Evolutionary conservation across 2,329 filamentous ascomycete genomes (phyloP).

Genomic region (Gaeumannomyces sp.): DNA sequence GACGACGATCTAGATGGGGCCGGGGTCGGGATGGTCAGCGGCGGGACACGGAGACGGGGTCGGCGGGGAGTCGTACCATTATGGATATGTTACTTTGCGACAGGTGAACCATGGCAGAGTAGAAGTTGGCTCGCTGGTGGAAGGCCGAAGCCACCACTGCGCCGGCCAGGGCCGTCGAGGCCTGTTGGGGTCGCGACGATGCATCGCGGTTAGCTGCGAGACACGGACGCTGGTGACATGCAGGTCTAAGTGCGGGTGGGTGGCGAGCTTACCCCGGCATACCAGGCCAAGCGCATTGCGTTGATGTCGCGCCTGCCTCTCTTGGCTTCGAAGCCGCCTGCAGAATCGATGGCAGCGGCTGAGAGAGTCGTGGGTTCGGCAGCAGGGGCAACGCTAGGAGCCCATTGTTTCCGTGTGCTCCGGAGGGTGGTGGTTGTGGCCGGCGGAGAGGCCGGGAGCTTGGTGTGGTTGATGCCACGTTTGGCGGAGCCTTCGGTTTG

Average conservation of each 20-base stretch:
- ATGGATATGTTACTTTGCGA: slow-evolving; percentile 94
- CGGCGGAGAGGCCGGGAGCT: neutral
- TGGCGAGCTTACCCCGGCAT: slow-evolving; percentile 47
- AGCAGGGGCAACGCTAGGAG: neutral
- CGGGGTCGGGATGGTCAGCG: slow-evolving; percentile 5
- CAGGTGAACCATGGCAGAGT: slow-evolving; percentile 94
- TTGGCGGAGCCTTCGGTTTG: neutral
- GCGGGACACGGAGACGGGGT: neutral
- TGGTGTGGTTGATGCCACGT: slow-evolving; percentile 8
- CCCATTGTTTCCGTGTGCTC: neutral
- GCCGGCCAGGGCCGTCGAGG: slow-evolving; percentile 76
- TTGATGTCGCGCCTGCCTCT: slow-evolving; percentile 10
- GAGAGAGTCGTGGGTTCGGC: neutral
- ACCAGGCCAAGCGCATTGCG: slow-evolving; percentile 55
- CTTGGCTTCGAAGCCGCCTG: neutral
- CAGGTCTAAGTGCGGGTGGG: slow-evolving; percentile 6
- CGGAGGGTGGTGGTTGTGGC: neutral
- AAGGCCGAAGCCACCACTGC: slow-evolving; percentile 85
- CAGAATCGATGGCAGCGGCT: neutral
- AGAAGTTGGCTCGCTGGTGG: slow-evolving; percentile 94
- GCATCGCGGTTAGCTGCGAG: slow-evolving; percentile 13
- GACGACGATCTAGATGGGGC: slow-evolving; percentile 65
- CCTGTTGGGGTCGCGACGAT: slow-evolving; percentile 35
- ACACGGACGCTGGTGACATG: neutral
- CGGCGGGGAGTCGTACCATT: slow-evolving; percentile 53